Evolutionary conservation across 2,329 filamentous ascomycete genomes (phyloP).

Genomic region (Geoglossum cookeanum): DNA sequence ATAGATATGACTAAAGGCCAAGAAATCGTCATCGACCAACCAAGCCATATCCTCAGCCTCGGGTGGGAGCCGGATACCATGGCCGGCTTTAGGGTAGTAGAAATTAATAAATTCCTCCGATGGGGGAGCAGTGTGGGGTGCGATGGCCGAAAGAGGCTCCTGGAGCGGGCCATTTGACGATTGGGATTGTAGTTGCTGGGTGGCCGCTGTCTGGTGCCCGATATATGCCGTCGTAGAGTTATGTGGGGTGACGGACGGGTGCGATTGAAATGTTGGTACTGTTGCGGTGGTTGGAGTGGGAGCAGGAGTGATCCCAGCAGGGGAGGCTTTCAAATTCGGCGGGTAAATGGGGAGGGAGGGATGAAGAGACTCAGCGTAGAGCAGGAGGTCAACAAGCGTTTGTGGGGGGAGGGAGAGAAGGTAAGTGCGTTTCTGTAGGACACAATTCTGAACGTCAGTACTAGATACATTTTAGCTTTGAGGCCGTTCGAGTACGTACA

Average conservation of each 20-base stretch:
- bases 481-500: slow-evolving; percentile 15
- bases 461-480: background rate
- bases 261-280: background rate
- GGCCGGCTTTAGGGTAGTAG: slow-evolving; percentile 42
- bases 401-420: slow-evolving; percentile 40
- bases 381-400: slow-evolving; percentile 9
- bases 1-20: slow-evolving; percentile 34
- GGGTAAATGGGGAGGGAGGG: slow-evolving; percentile 3
- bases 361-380: slow-evolving; percentile 11
- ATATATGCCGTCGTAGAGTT: background rate
- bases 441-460: slow-evolving; percentile 14
- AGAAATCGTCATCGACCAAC: slow-evolving; percentile 37
- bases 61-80: slow-evolving; percentile 37
- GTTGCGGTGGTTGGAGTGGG: background rate
- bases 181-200: background rate
- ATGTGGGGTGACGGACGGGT: background rate
- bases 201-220: background rate
- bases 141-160: background rate
- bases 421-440: slow-evolving; percentile 40
- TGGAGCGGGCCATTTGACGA: background rate
- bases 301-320: slow-evolving; percentile 3
- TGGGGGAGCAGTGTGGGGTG: background rate
- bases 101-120: slow-evolving; percentile 11
- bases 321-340: slow-evolving; percentile 6
- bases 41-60: slow-evolving; percentile 40